These are phyloP conservation scores for Capniomyces stellatus DNA, from an alignment of 371 early-diverging fungal genomes.

Conservation along the genomic window DNA sequence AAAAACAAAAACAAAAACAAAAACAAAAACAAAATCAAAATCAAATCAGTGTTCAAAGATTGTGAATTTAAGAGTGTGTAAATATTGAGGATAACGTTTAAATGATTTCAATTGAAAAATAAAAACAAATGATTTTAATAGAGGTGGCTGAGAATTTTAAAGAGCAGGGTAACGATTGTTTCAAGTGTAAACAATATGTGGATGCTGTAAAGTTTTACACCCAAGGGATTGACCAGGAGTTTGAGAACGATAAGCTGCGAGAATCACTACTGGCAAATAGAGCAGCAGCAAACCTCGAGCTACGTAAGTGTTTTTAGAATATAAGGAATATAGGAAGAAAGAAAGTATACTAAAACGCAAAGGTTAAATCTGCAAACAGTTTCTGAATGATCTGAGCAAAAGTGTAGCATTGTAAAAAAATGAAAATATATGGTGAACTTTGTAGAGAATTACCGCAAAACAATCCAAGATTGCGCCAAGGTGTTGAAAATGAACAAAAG, in stretches of 20 bases:
- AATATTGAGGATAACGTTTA: too few species aligned
- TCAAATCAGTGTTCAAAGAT: too few species aligned
- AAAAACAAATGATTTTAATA: constrained; percentile 10
- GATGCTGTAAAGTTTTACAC: constrained; percentile 79
- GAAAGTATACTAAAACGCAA: not conserved
- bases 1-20: not conserved
- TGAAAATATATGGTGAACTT: not conserved
- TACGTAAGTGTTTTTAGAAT: constrained; percentile 41
- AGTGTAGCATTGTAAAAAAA: too few species aligned
- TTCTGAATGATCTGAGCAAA: too few species aligned
- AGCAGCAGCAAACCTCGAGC: constrained; percentile 81
- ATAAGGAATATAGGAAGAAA: constrained; percentile 8
- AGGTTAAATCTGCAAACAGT: too few species aligned
- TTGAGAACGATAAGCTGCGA: constrained; percentile 49
- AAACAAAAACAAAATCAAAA: too few species aligned
- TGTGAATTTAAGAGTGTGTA: too few species aligned
- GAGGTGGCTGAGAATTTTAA: constrained; percentile 89
- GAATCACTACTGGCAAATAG: constrained; percentile 69
- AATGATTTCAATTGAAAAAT: not conserved
- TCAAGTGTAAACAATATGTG: constrained; percentile 50
- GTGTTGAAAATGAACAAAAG: constrained; percentile 59
- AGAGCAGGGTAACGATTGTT: constrained; percentile 86
- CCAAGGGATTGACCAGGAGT: constrained; percentile 63
- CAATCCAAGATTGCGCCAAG: constrained; percentile 70
- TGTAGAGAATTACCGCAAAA: constrained; percentile 60